Percentiles rank a stretch among this genome's conserved stretches.
Evolutionary conservation across 352 stramenopile species (phyloP).

Genomic region (Phytophthora foliorum): DNA sequence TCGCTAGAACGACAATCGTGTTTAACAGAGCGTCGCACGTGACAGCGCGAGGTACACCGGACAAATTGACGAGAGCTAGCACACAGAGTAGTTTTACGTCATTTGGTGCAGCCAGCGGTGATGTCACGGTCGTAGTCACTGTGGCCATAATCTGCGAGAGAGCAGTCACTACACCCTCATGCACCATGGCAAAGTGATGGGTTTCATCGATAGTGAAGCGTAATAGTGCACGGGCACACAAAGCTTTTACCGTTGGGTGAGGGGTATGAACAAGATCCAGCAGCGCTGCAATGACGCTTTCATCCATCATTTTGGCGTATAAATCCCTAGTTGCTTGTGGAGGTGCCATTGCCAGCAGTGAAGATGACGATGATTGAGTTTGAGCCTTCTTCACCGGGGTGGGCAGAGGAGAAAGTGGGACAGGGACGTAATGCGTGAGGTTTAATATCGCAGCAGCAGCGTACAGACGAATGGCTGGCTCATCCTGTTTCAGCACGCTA

Average conservation of each 20-base stretch:
- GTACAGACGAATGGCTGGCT: slow-evolving; percentile 70
- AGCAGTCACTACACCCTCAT: slow-evolving; percentile 73
- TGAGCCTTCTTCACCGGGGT: slow-evolving; percentile 36
- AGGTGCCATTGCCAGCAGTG: slow-evolving; percentile 25
- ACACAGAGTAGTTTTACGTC: slow-evolving; percentile 68
- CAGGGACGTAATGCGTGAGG: slow-evolving; percentile 49
- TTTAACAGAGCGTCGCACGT: slow-evolving; percentile 76
- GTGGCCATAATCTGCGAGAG: slow-evolving; percentile 76
- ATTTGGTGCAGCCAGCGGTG: slow-evolving; percentile 45
- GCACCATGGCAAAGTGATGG: slow-evolving; percentile 83
- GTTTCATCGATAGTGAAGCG: slow-evolving; percentile 81
- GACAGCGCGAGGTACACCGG: slow-evolving; percentile 71
- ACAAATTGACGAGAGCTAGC: slow-evolving; percentile 80
- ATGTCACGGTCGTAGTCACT: slow-evolving; percentile 35
- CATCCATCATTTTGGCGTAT: slow-evolving; percentile 80
- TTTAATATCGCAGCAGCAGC: slow-evolving; percentile 83
- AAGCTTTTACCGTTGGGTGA: slow-evolving; percentile 68
- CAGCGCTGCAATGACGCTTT: slow-evolving; percentile 62
- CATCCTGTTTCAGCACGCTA: slow-evolving; percentile 76
- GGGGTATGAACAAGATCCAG: slow-evolving; percentile 78
- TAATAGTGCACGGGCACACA: slow-evolving; percentile 75
- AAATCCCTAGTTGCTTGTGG: slow-evolving; percentile 55
- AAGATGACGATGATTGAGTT: slow-evolving; percentile 22
- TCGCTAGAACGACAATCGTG: slow-evolving; percentile 54
- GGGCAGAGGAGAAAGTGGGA: slow-evolving; percentile 15